These are phyloP conservation scores for Calcarisporium arbuscula DNA, from an alignment of 2,329 filamentous ascomycete genomes.

Conservation along the genomic window DNA sequence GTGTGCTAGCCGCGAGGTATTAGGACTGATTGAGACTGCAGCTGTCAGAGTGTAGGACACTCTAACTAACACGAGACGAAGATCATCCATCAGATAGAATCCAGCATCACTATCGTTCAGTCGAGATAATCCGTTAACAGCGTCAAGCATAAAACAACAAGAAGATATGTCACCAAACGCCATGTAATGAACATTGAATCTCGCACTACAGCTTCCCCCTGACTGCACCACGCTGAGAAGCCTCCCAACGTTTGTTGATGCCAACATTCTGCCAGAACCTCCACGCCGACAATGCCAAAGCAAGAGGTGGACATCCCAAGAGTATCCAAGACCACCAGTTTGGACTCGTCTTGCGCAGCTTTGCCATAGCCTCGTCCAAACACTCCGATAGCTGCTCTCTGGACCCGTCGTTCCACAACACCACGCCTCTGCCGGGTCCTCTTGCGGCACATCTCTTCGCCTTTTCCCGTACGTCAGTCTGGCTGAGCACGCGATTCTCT, in stretches of 20 bases:
- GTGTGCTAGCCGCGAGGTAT: too few relatives aligned
- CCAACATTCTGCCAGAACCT: slow-evolving; percentile 65
- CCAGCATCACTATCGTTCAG: too few relatives aligned
- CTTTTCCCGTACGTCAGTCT: slow-evolving; percentile 81
- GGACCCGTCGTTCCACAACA: slow-evolving; percentile 85
- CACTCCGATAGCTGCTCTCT: slow-evolving; percentile 62
- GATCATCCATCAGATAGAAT: too few relatives aligned
- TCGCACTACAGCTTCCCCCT: neutral
- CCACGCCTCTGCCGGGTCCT: slow-evolving; percentile 59
- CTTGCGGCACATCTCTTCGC: slow-evolving; percentile 66
- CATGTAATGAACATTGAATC: too few relatives aligned
- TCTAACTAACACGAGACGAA: too few relatives aligned
- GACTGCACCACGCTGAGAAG: slow-evolving; percentile 32
- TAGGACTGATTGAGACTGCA: too few relatives aligned
- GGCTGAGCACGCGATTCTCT: slow-evolving; percentile 75
- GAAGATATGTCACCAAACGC: too few relatives aligned
- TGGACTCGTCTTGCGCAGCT: slow-evolving; percentile 59
- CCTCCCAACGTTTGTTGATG: slow-evolving; percentile 66
- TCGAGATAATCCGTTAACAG: too few relatives aligned
- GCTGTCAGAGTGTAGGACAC: too few relatives aligned
- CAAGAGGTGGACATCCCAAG: slow-evolving; percentile 67
- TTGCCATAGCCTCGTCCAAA: slow-evolving; percentile 58
- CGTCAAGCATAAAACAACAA: too few relatives aligned
- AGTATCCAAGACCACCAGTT: slow-evolving; percentile 77
- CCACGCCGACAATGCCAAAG: slow-evolving; percentile 61